Percentiles rank a stretch among this genome's conserved stretches.
Conservation (phyloP, 202 grass and related monocot genomes). For the Zizania palustris region DNA sequence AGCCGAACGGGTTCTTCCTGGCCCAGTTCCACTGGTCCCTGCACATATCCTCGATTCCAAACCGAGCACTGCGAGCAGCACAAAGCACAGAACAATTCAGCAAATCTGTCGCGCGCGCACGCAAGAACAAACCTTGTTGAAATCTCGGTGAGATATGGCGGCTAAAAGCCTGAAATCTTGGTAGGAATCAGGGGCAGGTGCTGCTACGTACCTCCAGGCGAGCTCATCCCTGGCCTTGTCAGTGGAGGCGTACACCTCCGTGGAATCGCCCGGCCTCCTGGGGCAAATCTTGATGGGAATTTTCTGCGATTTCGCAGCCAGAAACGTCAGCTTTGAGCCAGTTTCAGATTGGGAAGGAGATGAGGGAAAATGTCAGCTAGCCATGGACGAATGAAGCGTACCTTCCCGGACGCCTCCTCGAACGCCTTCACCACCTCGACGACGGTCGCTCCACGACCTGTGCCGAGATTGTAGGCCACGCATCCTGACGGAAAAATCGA, state of each 20-base stretch:
- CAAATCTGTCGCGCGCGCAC: no score
- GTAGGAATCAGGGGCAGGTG: background rate
- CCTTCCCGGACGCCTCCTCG: constrained; percentile 63
- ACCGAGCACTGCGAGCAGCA: constrained; percentile 54
- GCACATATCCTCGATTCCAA: constrained; percentile 91
- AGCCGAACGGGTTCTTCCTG: constrained; percentile 66
- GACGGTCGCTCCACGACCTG: constrained; percentile 61
- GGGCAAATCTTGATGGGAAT: constrained; percentile 64
- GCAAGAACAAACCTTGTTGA: background rate
- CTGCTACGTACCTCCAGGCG: constrained; percentile 59
- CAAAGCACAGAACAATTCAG: background rate
- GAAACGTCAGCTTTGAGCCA: constrained; percentile 30
- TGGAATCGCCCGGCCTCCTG: constrained; percentile 63
- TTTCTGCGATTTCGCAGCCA: constrained; percentile 55
- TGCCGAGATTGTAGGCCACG: constrained; percentile 64
- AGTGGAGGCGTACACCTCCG: constrained; percentile 62
- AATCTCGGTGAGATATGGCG: background rate
- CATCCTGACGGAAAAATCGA: constrained; percentile 47
- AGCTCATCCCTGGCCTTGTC: constrained; percentile 63
- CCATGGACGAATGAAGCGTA: constrained; percentile 11
- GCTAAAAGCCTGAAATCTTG: background rate
- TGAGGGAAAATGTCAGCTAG: background rate
- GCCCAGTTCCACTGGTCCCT: constrained; percentile 94
- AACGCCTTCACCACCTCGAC: constrained; percentile 65
- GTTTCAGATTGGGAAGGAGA: background rate